phyloP scores from a whole-genome alignment of 2,329 filamentous ascomycete genomes.

The Ophiobolus disseminans region DNA sequence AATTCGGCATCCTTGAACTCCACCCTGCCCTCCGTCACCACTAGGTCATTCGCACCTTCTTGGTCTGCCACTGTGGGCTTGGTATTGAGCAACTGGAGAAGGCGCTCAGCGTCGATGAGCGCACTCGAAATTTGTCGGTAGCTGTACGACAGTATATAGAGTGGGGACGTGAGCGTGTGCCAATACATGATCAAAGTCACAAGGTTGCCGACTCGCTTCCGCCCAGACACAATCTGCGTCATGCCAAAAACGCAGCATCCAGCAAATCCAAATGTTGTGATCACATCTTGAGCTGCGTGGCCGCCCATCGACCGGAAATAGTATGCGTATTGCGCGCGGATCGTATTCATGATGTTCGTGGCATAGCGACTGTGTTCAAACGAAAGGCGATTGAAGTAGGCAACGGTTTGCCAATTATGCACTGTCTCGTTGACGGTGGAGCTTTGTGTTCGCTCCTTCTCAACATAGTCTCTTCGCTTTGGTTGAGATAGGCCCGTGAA shows the following conservation, averaged over 20 bases:
- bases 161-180: slow-evolving; percentile 56
- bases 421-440: slow-evolving; percentile 65
- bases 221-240: slow-evolving; percentile 59
- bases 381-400: slow-evolving; percentile 63
- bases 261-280: slow-evolving; percentile 59
- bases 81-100: slow-evolving; percentile 64
- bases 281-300: slow-evolving; percentile 53
- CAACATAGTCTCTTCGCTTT: slow-evolving; percentile 52
- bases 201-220: slow-evolving; percentile 65
- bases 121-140: slow-evolving; percentile 59
- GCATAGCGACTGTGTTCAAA: slow-evolving; percentile 62
- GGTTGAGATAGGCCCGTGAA: slow-evolving; percentile 51
- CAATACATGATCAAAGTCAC: slow-evolving; percentile 72
- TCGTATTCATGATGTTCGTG: slow-evolving; percentile 47
- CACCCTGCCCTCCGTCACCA: slow-evolving; percentile 57
- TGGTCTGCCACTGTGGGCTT: slow-evolving; percentile 62
- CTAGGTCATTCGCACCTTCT: slow-evolving; percentile 48
- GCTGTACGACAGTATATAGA: slow-evolving; percentile 59
- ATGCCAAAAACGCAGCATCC: slow-evolving; percentile 61
- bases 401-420: slow-evolving; percentile 66
- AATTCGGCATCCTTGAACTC: slow-evolving; percentile 64
- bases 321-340: slow-evolving; percentile 43
- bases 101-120: slow-evolving; percentile 70
- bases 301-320: slow-evolving; percentile 41
- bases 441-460: slow-evolving; percentile 57